Conservation (phyloP, 1,284 basidiomycete genomes). For the Polyporus tsugae region DNA sequence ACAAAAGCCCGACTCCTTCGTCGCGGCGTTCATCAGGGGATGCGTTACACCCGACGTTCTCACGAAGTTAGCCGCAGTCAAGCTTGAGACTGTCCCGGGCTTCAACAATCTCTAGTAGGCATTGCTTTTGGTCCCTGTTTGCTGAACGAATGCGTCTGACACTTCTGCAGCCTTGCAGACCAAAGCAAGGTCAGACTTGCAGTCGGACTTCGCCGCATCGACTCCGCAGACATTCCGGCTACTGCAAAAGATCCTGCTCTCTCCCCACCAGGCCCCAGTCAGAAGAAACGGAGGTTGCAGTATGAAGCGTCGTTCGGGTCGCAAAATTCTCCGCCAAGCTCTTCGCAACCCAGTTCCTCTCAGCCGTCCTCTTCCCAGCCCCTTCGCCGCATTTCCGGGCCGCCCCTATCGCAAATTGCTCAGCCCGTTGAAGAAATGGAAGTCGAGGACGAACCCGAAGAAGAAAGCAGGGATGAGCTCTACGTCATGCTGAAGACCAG, state of each 20-base stretch:
- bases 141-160: not conserved
- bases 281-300: constrained; percentile 49
- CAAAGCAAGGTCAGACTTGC: constrained; percentile 68
- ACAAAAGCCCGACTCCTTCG: not conserved
- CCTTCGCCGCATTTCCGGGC: constrained; percentile 28
- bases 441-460: constrained; percentile 49
- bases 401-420: constrained; percentile 19
- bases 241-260: constrained; percentile 37
- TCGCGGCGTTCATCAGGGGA: constrained; percentile 55
- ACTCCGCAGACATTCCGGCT: constrained; percentile 57
- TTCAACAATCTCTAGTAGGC: constrained; percentile 59
- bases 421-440: constrained; percentile 48
- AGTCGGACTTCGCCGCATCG: constrained; percentile 57
- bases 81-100: constrained; percentile 55
- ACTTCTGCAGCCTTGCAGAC: constrained; percentile 56
- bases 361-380: constrained; percentile 30
- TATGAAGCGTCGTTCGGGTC: constrained; percentile 36
- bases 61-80: constrained; percentile 52
- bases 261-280: constrained; percentile 35
- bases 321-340: constrained; percentile 24
- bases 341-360: constrained; percentile 28
- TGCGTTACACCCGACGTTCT: constrained; percentile 72
- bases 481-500: constrained; percentile 67
- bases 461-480: constrained; percentile 67
- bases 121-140: not conserved